Evolutionary conservation across 257 asterid genomes (phyloP).

Genomic region (Sherardia arvensis): DNA sequence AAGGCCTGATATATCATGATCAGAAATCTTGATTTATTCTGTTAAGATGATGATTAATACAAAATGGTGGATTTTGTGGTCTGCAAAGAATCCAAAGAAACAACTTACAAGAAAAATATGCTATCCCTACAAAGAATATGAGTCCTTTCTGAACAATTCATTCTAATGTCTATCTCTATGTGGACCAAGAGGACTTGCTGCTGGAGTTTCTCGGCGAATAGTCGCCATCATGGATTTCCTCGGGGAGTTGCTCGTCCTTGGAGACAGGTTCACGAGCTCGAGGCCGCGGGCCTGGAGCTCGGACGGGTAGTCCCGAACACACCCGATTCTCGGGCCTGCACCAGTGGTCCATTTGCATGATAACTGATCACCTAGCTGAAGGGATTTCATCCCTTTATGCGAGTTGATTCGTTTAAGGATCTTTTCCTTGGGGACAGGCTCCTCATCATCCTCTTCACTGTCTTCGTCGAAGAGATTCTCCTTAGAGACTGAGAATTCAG

Average conservation of each 20-base stretch:
- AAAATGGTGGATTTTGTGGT: background rate
- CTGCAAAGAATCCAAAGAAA: background rate
- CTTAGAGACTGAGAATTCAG: constrained; percentile 49
- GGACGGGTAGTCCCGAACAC: constrained; percentile 75
- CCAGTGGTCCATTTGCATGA: constrained; percentile 90
- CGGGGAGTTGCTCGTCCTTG: constrained; percentile 38
- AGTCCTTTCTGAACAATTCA: background rate
- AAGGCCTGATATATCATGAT: too few relatives aligned
- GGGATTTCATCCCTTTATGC: constrained; percentile 58
- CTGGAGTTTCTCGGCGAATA: constrained; percentile 11
- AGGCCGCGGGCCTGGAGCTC: constrained; percentile 67
- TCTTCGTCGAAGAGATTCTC: constrained; percentile 47
- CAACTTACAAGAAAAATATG: background rate
- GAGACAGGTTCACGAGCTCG: constrained; percentile 69
- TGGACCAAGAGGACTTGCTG: constrained; percentile 1
- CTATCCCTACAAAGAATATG: background rate
- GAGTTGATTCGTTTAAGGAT: constrained; percentile 59
- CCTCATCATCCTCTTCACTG: constrained; percentile 31
- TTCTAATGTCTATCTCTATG: background rate
- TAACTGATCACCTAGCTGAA: constrained; percentile 65
- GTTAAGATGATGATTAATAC: background rate
- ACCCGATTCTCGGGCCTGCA: constrained; percentile 89
- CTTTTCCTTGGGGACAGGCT: constrained; percentile 46
- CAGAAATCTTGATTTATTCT: background rate
- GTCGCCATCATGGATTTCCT: constrained; percentile 17